Conservation (phyloP, 148 eudicot genomes). For the Vaccinium corymbosum region DNA sequence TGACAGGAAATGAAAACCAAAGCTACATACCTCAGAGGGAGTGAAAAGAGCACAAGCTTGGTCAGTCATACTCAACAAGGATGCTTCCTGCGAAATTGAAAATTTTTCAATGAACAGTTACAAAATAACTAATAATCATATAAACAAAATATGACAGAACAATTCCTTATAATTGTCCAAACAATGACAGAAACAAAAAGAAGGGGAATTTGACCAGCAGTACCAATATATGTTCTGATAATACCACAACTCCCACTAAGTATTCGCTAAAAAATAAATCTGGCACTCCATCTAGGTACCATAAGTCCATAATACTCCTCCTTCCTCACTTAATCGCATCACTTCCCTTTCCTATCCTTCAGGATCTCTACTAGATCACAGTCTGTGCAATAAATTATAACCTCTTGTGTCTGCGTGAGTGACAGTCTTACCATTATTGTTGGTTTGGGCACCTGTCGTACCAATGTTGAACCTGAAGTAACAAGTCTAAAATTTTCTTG, state of each 20-base stretch:
- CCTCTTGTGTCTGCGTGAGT: not conserved
- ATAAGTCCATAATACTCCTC: not conserved
- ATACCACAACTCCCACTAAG: not conserved
- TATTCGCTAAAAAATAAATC: not conserved
- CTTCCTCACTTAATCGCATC: not conserved
- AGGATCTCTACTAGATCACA: not conserved
- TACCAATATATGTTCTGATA: not conserved
- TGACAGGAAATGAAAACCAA: not conserved
- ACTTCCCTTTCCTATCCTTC: not conserved
- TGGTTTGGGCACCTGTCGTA: not conserved
- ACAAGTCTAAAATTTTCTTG: not conserved
- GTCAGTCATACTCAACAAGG: conserved; percentile 68
- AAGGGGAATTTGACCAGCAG: not conserved
- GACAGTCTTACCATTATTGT: not conserved
- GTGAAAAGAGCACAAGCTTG: conserved; percentile 86
- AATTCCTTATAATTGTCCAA: not conserved
- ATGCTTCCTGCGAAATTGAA: conserved; percentile 68
- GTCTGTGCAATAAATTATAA: not conserved
- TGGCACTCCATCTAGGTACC: not conserved
- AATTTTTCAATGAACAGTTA: not conserved
- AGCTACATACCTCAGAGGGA: conserved; percentile 56
- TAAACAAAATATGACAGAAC: not conserved
- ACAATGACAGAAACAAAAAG: not conserved
- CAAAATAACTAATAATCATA: not conserved
- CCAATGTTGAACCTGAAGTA: not conserved